These are phyloP conservation scores for Aspergillus fijiensis DNA, from an alignment of 2,329 filamentous ascomycete genomes.

Conservation along the genomic window DNA sequence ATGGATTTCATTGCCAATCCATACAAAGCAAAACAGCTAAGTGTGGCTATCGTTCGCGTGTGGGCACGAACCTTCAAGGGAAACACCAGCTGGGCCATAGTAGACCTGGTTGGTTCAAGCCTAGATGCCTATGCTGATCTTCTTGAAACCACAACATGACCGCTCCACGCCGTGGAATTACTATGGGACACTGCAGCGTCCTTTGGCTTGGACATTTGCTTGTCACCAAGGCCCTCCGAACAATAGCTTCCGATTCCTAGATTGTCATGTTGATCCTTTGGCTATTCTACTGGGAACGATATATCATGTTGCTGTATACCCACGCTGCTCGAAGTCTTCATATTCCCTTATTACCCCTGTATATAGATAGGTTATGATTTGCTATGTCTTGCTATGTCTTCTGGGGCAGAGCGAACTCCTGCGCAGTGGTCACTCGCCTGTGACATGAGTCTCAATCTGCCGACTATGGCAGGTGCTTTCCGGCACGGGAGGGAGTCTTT, in stretches of 20 bases:
- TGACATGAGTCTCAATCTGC: neutral
- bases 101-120: constrained; percentile 48
- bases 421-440: neutral
- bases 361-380: constrained; percentile 18
- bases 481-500: neutral
- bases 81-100: constrained; percentile 51
- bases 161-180: neutral
- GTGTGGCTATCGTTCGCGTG: constrained; percentile 49
- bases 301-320: constrained; percentile 24
- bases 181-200: neutral
- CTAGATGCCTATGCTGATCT: constrained; percentile 49
- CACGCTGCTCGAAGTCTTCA: constrained; percentile 9
- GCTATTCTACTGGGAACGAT: constrained; percentile 10
- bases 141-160: constrained; percentile 30
- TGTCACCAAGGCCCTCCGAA: neutral
- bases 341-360: constrained; percentile 15
- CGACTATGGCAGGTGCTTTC: neutral
- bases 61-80: constrained; percentile 50
- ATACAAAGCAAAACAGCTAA: constrained; percentile 46
- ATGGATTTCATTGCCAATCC: constrained; percentile 45
- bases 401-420: neutral
- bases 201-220: neutral
- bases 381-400: neutral
- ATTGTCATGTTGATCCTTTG: constrained; percentile 1
- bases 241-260: neutral